Percentiles rank a stretch among this genome's conserved stretches.
Evolutionary conservation across 768 basidiomycete genomes (phyloP).

Genomic region (Phylloporus scabripes): DNA sequence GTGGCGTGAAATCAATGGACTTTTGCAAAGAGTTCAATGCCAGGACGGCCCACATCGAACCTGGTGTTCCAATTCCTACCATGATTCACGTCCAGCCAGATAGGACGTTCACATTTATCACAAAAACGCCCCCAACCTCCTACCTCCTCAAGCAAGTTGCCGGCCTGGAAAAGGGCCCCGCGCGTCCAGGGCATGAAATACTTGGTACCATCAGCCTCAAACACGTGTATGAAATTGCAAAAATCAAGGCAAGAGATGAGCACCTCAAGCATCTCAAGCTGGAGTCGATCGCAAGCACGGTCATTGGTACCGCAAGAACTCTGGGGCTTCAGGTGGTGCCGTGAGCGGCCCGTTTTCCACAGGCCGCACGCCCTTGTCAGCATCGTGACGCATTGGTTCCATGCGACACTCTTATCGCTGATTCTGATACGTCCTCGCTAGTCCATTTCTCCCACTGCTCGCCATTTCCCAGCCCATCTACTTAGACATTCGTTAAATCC

Average conservation of each 20-base stretch:
- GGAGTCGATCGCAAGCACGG: slow-evolving; percentile 82
- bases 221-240: slow-evolving; percentile 98
- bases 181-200: slow-evolving; percentile 71
- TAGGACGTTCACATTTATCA: slow-evolving; percentile 89
- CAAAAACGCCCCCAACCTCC: slow-evolving; percentile 84
- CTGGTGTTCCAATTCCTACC: slow-evolving; percentile 87
- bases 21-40: slow-evolving; percentile 99
- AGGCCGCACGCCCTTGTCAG: slow-evolving; percentile 20
- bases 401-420: slow-evolving; percentile 24
- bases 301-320: slow-evolving; percentile 84
- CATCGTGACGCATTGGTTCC: slow-evolving; percentile 15
- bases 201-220: slow-evolving; percentile 86
- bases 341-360: slow-evolving; percentile 37
- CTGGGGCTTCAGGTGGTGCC: slow-evolving; percentile 88
- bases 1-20: slow-evolving; percentile 99
- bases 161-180: slow-evolving; percentile 86
- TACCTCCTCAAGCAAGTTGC: slow-evolving; percentile 90
- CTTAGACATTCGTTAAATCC: slow-evolving; percentile 21
- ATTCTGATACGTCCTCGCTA: slow-evolving; percentile 10
- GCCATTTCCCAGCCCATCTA: slow-evolving; percentile 17
- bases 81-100: slow-evolving; percentile 91
- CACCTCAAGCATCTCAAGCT: slow-evolving; percentile 82
- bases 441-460: slow-evolving; percentile 8
- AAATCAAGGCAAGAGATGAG: slow-evolving; percentile 89
- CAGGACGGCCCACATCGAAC: slow-evolving; percentile 81